Conservation (phyloP, 768 basidiomycete genomes). For the Baorangia bicolor region DNA sequence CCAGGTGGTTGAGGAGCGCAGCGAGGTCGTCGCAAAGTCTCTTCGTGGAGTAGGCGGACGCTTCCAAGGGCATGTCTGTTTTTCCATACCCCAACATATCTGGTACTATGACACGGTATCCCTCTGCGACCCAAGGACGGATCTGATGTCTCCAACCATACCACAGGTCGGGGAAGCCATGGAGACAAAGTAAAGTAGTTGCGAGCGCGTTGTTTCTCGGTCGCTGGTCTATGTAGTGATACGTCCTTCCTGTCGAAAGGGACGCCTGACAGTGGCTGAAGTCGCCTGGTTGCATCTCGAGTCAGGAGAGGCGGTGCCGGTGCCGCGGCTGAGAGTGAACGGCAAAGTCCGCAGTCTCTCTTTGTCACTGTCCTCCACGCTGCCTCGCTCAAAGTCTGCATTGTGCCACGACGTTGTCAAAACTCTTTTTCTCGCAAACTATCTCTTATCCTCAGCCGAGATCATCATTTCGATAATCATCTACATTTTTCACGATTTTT, state of each 20-base stretch:
- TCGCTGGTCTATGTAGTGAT: constrained; percentile 74
- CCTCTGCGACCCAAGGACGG: constrained; percentile 59
- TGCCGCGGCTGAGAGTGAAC: constrained; percentile 24
- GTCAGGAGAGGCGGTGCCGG: constrained; percentile 25
- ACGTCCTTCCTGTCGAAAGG: constrained; percentile 59
- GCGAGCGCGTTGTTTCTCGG: constrained; percentile 40
- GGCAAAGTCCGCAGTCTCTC: constrained; percentile 30
- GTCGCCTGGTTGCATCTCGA: constrained; percentile 2
- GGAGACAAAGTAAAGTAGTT: constrained; percentile 66
- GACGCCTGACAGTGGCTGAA: constrained; percentile 44
- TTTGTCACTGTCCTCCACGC: constrained; percentile 31
- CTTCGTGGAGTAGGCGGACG: constrained; percentile 58
- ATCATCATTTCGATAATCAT: constrained; percentile 3
- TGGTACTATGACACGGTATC: constrained; percentile 59
- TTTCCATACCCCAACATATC: constrained; percentile 60
- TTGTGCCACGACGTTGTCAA: constrained; percentile 8
- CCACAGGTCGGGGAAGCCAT: constrained; percentile 77
- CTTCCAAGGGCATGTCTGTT: constrained; percentile 58
- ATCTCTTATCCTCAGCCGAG: constrained; percentile 17
- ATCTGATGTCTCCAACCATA: constrained; percentile 80
- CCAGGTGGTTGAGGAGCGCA: constrained; percentile 60
- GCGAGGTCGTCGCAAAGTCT: constrained; percentile 60
- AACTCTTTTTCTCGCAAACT: neutral
- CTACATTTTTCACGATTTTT: constrained; percentile 21
- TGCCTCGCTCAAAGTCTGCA: constrained; percentile 15